phyloP scores from a whole-genome alignment of 1,284 basidiomycete genomes.

The Megacollybia platyphylla region DNA sequence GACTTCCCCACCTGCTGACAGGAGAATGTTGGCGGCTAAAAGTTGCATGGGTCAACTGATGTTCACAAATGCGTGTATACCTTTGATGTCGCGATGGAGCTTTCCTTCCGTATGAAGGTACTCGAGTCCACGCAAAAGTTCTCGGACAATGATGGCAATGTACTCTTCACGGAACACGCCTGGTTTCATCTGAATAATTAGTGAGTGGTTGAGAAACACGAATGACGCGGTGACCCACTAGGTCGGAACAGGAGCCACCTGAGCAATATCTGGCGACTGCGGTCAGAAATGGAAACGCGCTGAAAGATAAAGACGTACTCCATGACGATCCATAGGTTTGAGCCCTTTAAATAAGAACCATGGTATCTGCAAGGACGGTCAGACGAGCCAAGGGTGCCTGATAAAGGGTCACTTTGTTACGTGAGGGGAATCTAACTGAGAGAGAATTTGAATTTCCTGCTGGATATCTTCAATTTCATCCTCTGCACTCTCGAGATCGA shows the following conservation, averaged over 20 bases:
- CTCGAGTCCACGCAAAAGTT: slow-evolving; percentile 85
- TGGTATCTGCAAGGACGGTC: slow-evolving; percentile 54
- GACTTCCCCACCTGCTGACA: slow-evolving; percentile 92
- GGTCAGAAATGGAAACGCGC: slow-evolving; percentile 7
- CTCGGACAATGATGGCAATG: slow-evolving; percentile 92
- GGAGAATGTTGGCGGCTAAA: slow-evolving; percentile 85
- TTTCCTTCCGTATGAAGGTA: slow-evolving; percentile 96
- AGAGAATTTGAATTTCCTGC: slow-evolving; percentile 96
- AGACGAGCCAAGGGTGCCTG: slow-evolving; percentile 9
- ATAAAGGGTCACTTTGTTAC: slow-evolving; percentile 76
- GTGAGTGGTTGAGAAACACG: slow-evolving; percentile 9
- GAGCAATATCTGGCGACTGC: slow-evolving; percentile 57
- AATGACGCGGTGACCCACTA: slow-evolving; percentile 32
- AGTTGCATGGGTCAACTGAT: slow-evolving; percentile 2
- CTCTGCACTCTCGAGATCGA: slow-evolving; percentile 96
- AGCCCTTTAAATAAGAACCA: slow-evolving; percentile 91
- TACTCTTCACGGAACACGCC: slow-evolving; percentile 97
- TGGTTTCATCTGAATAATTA: slow-evolving; percentile 77
- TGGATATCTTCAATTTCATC: slow-evolving; percentile 99
- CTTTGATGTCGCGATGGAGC: slow-evolving; percentile 97
- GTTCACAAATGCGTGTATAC: slow-evolving; percentile 23
- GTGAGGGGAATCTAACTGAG: slow-evolving; percentile 91
- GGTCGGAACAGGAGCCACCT: slow-evolving; percentile 75
- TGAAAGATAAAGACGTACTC: slow-evolving; percentile 48
- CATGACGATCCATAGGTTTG: slow-evolving; percentile 98